Evolutionary conservation across 805 yeast genomes (phyloP).

Genomic region (Lachancea sp.): DNA sequence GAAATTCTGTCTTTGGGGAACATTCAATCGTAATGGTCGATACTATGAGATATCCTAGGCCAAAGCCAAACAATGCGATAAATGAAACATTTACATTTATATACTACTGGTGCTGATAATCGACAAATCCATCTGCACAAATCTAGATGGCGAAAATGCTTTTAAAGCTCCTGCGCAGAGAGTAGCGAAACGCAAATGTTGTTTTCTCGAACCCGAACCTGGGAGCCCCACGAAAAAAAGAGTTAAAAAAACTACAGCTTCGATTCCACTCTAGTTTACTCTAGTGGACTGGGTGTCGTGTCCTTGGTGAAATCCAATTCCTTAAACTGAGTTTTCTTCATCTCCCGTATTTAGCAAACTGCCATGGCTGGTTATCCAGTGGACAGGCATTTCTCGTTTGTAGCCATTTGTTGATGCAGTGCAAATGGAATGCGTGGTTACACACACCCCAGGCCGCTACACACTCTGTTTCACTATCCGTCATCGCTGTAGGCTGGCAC

Average conservation of each 20-base stretch:
- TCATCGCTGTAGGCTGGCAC: constrained; percentile 78
- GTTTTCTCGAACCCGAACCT: background rate
- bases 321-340: constrained; percentile 23
- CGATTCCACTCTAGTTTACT: too few relatives aligned
- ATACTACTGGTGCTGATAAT: background rate
- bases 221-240: too few relatives aligned
- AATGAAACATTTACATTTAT: background rate
- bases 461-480: constrained; percentile 63
- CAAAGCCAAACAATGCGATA: constrained; percentile 14
- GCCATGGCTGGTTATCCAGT: constrained; percentile 89
- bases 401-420: constrained; percentile 93
- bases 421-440: constrained; percentile 97
- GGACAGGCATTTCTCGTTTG: constrained; percentile 96
- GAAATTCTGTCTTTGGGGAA: constrained; percentile 54
- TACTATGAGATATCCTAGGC: constrained; percentile 29
- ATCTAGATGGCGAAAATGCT: too few relatives aligned
- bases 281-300: too few relatives aligned
- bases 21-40: constrained; percentile 41
- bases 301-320: background rate
- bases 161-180: too few relatives aligned
- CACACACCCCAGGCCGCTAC: constrained; percentile 96
- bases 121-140: too few relatives aligned
- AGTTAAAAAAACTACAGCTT: too few relatives aligned
- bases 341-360: constrained; percentile 63
- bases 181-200: too few relatives aligned